Percentiles rank a stretch among this genome's conserved stretches.
phyloP scores from a whole-genome alignment of 805 yeast genomes.

The Candida wancherniae region DNA sequence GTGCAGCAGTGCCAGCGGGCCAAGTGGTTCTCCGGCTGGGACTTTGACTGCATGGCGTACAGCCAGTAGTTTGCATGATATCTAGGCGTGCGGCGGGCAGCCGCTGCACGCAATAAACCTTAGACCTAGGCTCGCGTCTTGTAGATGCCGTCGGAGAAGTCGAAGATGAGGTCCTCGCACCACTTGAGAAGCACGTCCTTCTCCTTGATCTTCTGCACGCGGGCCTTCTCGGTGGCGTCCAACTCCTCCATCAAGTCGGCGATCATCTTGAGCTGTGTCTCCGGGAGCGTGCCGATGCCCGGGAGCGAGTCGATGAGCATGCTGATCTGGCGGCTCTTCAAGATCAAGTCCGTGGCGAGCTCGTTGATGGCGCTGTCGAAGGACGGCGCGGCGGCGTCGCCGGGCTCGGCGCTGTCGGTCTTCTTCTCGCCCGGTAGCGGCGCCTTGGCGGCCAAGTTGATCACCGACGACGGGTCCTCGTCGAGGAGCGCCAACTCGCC shows the following conservation, averaged over 20 bases:
- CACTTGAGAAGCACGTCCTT: slow-evolving; percentile 59
- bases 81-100: not conserved
- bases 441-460: slow-evolving; percentile 58
- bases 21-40: slow-evolving; percentile 40
- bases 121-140: slow-evolving; percentile 13
- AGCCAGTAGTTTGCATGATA: slow-evolving; percentile 2
- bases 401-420: slow-evolving; percentile 13
- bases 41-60: slow-evolving; percentile 33
- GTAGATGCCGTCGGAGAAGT: slow-evolving; percentile 53
- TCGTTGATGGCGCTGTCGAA: slow-evolving; percentile 58
- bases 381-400: slow-evolving; percentile 16
- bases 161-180: slow-evolving; percentile 62
- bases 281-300: slow-evolving; percentile 82
- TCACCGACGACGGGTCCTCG: slow-evolving; percentile 54
- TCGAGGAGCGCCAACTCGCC: slow-evolving; percentile 45
- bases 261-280: slow-evolving; percentile 64
- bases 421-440: slow-evolving; percentile 40
- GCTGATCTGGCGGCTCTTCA: slow-evolving; percentile 81
- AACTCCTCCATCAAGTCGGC: slow-evolving; percentile 59
- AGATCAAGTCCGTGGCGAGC: slow-evolving; percentile 75
- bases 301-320: slow-evolving; percentile 86
- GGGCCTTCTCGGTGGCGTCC: slow-evolving; percentile 52
- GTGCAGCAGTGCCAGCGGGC: slow-evolving; percentile 32
- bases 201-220: slow-evolving; percentile 51
- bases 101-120: not conserved